Base-by-base conservation (phyloP, 2,329 filamentous ascomycete genomes). In the Trichoderma hamatum region DNA sequence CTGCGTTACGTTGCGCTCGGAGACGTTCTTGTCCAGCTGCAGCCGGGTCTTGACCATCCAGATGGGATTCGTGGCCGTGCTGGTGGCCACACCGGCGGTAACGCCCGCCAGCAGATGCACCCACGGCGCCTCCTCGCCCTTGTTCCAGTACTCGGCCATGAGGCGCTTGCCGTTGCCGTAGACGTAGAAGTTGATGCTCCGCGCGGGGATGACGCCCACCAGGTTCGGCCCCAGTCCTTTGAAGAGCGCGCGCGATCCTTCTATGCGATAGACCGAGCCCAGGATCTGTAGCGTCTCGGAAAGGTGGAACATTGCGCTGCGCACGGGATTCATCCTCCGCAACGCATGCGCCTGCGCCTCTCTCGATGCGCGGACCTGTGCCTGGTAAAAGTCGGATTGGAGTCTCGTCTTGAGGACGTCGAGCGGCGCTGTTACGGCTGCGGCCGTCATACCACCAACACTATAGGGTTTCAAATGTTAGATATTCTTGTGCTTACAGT, bases 11-110 rank as follows among this genome's bases (percentile, higher is more conserved):
- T 85, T 83, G 71, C 86, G 82, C 74, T 88, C 86, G 19, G 90
- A 91, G 64, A 89, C 87, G 76, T 92, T 92, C 83, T 94, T 96
- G 82, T 98, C 94, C 39, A 98, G 87, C 81, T 98, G 94, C 74
- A 98, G 79, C 36, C 94, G 86, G 51, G 94, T 98, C 85, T 98
- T 98, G 77, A 98, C 89, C 72, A 98, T 87, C 94, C 94, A 98
- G 76, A 98, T 97, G 1, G 94, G 94, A 80, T 97, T 97, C 46
- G 94, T 98, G 26, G 91, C 92, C 1, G 95, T 97, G 58, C 92
- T 92, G 0, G 95, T 97, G 7, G 90, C 90, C 54, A 97, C 87
- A 2, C 94, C 94, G 1, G 94, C 94, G 19, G 86, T 84, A 1
- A 92, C 88, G 5, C 92, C 94, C 1, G 93, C 90, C 58, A 87